A percentile compares a stretch with the other conserved stretches of the same genome.
These are phyloP conservation scores for Amaranthus cruentus DNA, from an alignment of 148 eudicot species.

Conservation along the genomic window DNA sequence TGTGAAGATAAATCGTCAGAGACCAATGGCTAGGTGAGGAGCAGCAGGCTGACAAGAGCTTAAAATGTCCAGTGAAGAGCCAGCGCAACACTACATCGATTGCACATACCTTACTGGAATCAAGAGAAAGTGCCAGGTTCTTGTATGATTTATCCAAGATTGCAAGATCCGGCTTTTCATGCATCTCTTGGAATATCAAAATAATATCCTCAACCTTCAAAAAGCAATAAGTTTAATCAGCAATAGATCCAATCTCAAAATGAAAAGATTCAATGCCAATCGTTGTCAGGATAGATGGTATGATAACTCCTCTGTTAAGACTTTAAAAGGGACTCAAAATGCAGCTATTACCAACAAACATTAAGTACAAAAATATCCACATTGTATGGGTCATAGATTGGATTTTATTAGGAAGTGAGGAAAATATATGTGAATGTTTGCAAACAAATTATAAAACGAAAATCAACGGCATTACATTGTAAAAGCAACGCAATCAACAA, in stretches of 20 bases:
- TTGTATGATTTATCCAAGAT: slow-evolving; percentile 57
- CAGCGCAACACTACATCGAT: neutral
- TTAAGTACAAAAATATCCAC: neutral
- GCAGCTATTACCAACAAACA: slow-evolving; percentile 1
- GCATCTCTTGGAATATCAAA: slow-evolving; percentile 50
- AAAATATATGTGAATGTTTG: no score
- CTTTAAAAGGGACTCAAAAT: neutral
- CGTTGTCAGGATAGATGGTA: neutral
- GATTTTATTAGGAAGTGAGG: no score
- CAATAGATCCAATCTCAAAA: neutral
- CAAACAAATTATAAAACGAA: no score
- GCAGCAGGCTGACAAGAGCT: neutral
- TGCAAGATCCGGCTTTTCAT: slow-evolving; percentile 50
- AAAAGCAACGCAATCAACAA: no score
- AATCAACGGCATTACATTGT: no score
- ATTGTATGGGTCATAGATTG: neutral
- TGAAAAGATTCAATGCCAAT: neutral
- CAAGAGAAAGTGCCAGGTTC: slow-evolving; percentile 59
- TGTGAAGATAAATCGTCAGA: no score
- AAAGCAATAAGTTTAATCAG: slow-evolving; percentile 8
- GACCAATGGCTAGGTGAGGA: no score
- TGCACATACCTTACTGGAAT: slow-evolving; percentile 51
- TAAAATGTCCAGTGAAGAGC: neutral
- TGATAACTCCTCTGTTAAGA: neutral
- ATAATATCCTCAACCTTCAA: slow-evolving; percentile 66